Conservation (phyloP, 1,284 basidiomycete genomes). For the Marasmius fiardii region DNA sequence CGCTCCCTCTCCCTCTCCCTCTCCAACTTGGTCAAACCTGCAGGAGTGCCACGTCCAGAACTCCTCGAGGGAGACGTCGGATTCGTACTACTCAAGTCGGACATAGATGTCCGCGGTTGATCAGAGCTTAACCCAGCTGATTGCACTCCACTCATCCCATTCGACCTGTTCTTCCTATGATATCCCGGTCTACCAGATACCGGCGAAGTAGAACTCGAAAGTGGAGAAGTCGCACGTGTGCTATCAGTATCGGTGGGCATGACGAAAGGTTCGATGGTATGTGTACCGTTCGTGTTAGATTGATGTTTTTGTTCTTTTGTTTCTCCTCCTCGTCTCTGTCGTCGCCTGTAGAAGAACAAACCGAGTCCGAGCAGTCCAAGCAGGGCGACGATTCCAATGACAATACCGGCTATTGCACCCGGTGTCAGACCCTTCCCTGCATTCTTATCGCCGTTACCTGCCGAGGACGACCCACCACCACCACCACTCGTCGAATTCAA, state of each 20-base stretch:
- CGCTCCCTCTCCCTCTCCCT: neutral
- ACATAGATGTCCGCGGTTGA: neutral
- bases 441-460: neutral
- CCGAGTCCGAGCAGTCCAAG: neutral
- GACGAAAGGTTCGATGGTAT: neutral
- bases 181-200: neutral
- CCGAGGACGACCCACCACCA: too few species aligned
- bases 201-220: neutral
- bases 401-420: neutral
- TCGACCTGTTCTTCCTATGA: neutral
- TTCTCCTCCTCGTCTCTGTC: neutral
- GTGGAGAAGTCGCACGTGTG: neutral
- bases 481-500: neutral
- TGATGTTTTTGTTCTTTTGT: neutral
- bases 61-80: neutral
- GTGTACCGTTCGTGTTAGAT: neutral
- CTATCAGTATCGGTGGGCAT: neutral
- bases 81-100: neutral
- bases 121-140: too few species aligned
- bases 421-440: neutral
- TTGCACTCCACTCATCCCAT: too few species aligned
- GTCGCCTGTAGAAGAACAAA: neutral
- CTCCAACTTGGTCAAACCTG: neutral
- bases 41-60: neutral
- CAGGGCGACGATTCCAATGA: neutral